Percentiles rank a stretch among this genome's conserved stretches.
These are phyloP conservation scores for Cerioporus squamosus DNA, from an alignment of 1,284 basidiomycete genomes.

Conservation along the genomic window DNA sequence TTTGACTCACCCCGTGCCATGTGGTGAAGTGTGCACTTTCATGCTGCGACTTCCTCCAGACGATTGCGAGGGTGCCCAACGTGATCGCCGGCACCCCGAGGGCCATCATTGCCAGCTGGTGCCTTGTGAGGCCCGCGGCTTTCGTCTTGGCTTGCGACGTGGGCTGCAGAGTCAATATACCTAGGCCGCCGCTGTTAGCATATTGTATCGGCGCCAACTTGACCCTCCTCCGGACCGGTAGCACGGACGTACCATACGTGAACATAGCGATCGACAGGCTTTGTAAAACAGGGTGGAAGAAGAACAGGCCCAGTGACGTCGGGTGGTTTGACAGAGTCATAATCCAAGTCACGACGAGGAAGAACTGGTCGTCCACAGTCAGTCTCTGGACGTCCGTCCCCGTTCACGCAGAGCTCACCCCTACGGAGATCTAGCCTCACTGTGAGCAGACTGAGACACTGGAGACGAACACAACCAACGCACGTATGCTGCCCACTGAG, in stretches of 20 bases:
- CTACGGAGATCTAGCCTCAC: constrained; percentile 26
- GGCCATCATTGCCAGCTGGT: constrained; percentile 60
- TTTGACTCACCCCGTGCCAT: constrained; percentile 68
- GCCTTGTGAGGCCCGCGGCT: constrained; percentile 62
- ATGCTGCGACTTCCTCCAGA: constrained; percentile 55
- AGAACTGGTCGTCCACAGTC: constrained; percentile 39
- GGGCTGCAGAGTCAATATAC: constrained; percentile 77
- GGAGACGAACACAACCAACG: constrained; percentile 19
- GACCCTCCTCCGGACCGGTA: too few relatives aligned
- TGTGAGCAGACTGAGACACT: not conserved
- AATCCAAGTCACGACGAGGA: constrained; percentile 56
- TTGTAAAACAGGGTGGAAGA: constrained; percentile 67
- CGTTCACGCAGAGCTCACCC: constrained; percentile 25
- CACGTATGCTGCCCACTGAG: constrained; percentile 45
- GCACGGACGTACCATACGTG: constrained; percentile 54
- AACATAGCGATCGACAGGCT: constrained; percentile 56
- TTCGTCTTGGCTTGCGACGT: constrained; percentile 70
- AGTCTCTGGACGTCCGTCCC: too few relatives aligned
- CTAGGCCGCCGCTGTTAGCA: constrained; percentile 38
- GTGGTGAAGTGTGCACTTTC: constrained; percentile 57
- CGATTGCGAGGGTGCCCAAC: constrained; percentile 57
- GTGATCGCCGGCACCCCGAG: constrained; percentile 58
- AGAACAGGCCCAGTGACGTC: constrained; percentile 58
- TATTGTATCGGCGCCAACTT: too few relatives aligned
- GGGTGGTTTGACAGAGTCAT: constrained; percentile 55